These are phyloP conservation scores for Rhynchospora tenuis DNA, from an alignment of 176 grass and related monocot species.

Conservation along the genomic window DNA sequence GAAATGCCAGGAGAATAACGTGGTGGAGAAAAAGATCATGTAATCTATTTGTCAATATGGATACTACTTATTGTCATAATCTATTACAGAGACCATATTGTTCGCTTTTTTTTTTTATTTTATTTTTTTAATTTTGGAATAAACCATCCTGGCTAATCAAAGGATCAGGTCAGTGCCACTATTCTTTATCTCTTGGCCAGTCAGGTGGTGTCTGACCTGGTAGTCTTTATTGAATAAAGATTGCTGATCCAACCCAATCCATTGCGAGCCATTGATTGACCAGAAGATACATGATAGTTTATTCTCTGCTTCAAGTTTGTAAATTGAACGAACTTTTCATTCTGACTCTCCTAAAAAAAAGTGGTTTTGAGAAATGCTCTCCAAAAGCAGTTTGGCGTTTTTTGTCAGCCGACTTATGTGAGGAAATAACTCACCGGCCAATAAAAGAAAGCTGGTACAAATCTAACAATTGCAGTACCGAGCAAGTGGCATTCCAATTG, in stretches of 20 bases:
- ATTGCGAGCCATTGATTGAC: neutral
- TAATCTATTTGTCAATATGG: conserved; percentile 14
- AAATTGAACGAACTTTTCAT: neutral
- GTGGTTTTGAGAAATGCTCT: neutral
- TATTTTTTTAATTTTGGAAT: too few relatives aligned
- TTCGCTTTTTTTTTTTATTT: too few relatives aligned
- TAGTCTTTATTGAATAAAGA: neutral
- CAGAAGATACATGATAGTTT: neutral
- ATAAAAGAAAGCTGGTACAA: neutral
- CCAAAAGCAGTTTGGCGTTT: neutral
- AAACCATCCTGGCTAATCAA: neutral
- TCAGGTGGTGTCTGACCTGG: neutral
- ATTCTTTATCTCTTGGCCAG: neutral
- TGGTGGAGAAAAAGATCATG: conserved; percentile 2
- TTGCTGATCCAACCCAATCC: neutral
- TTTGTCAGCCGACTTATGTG: neutral
- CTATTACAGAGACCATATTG: too few relatives aligned
- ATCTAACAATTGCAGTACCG: neutral
- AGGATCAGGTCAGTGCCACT: neutral
- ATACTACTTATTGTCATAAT: conserved; percentile 3
- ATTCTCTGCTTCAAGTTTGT: neutral
- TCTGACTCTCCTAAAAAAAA: neutral
- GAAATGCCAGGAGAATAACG: neutral
- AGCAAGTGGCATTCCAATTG: neutral
- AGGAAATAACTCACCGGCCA: neutral